phyloP scores from a whole-genome alignment of 2,329 filamentous ascomycete genomes.

The Colletotrichum spinosum region DNA sequence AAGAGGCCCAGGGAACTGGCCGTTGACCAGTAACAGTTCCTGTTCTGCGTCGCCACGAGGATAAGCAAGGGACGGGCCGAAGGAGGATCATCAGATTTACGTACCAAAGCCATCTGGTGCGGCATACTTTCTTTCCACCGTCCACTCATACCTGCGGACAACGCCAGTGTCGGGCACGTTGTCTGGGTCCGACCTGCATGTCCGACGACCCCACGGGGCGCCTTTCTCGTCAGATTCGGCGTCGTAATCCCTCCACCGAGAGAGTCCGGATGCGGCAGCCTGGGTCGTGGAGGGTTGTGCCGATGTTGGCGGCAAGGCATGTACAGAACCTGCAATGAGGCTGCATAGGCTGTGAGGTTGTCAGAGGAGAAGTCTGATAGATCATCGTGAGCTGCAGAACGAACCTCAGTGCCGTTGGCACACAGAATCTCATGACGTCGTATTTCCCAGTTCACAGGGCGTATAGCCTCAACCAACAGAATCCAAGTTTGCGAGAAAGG shows the following conservation, averaged over 20 bases:
- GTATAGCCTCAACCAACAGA: not conserved
- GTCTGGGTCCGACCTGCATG: slow-evolving; percentile 23
- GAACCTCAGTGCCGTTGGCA: slow-evolving; percentile 19
- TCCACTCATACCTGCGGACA: slow-evolving; percentile 33
- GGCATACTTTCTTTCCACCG: slow-evolving; percentile 11
- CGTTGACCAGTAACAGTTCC: slow-evolving; percentile 21
- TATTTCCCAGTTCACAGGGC: no score
- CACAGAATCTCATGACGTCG: slow-evolving; percentile 6
- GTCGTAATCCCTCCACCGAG: slow-evolving; percentile 16
- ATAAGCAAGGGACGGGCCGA: not conserved
- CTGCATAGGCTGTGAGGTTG: slow-evolving; percentile 7
- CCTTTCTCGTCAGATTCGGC: not conserved
- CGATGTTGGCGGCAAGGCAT: not conserved
- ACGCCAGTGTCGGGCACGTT: slow-evolving; percentile 31
- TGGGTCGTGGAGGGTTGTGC: not conserved
- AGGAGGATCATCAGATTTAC: not conserved
- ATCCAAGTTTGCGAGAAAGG: not conserved
- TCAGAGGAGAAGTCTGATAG: not conserved
- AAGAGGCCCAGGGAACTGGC: slow-evolving; percentile 27
- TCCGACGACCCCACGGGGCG: slow-evolving; percentile 25
- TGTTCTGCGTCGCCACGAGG: slow-evolving; percentile 2
- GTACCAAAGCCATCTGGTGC: slow-evolving; percentile 34
- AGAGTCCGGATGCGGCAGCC: slow-evolving; percentile 8
- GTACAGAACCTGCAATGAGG: slow-evolving; percentile 10
- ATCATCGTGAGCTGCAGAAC: not conserved